Base-by-base conservation (phyloP, 306 rosid genomes). In the Clitoria ternatea region DNA sequence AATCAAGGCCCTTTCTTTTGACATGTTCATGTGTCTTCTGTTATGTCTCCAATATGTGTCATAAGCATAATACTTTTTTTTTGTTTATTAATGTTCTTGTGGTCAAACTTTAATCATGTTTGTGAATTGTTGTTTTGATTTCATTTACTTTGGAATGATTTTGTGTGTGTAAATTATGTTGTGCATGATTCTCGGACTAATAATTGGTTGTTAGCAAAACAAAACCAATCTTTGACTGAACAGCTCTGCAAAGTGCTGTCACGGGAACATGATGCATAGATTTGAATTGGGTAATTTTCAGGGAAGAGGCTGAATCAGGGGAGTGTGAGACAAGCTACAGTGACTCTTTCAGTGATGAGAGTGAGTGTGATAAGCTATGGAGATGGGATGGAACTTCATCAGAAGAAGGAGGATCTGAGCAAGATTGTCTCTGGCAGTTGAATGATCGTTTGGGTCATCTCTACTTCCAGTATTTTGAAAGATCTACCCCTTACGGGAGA, bases 351-450 rank as follows among this genome's bases (percentile, higher is more conserved):
- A 89, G 99, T 37, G 96, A 87, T 1, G 97, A 90, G 61, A 87
- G 99, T 36, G 97, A 89, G 55, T 78, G 83, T 60, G 98, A 92
- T 43, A 92, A 90, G 77, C n/a, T 36, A 60, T 90, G 97, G 88
- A 85, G 91, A 62, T 92, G 89, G 82, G 98, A 92, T 67, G 98
- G 89, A 33, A 80, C 64, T 19, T 89, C 97, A 2, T 91, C 96
- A 2, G 93, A 89, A 32, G 97, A 89, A 7, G 96, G 91, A 61
- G 96, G 88, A 32, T 81, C 66, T 39, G 97, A 91, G 69, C 96
- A 84, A 32, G 91, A 89, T 19, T 70, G 29, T 15, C 47, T 65
- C 2, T 77, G 71, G 66, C 89, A 82, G 24, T 47, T 60, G 36
- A 89, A 84, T 66, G 88, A 87, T 30, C 74, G 96, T 63, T 81